Base-by-base conservation (phyloP, 495 filamentous ascomycete genomes). In the Aspergillus nanangensis region DNA sequence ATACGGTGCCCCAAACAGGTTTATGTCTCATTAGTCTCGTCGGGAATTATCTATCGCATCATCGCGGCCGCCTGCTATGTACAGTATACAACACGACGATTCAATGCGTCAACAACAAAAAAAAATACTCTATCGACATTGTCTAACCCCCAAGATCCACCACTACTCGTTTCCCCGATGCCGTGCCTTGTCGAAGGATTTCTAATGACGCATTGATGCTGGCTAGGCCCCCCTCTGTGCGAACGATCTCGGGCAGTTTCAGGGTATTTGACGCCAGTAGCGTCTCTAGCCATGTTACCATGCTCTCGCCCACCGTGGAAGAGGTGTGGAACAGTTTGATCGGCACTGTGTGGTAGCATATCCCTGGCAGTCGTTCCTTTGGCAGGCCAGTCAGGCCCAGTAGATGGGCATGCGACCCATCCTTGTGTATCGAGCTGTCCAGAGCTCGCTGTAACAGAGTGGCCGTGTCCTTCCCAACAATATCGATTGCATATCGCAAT, bases 261-360 rank as follows among this genome's bases (percentile, higher is more conserved):
- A 87, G 49, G 15, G 70, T 49, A 0, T 64, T 64, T 3, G 66
- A 54, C 18, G 70, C 64, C 34, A 86, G 50, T 36, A 87, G 56
- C 25, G 63, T 58, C 56, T 86, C 82, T 47, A 84, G 56, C 83
- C 82, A 87, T 14, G 52, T 50, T 4, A 79, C 75, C 55, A 83
- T 55, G 5, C 57, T 59, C 38, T 79, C 75, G 1, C 83, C 83
- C 0, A 86, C 69, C 3, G 63, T 60, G 0, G 76, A 70, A 3
- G 78, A 73, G 40, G 76, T 71, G 51, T 87, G 83, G 51, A 86
- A 87, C 19, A 84, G 47, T 58, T 86, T 87, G 41, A 87, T 84
- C 0, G 83, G 83, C 17, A 86, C 78, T 4, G 70, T 80, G 45
- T 87, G 82, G 38, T 74, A 69, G 17, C 56, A 56, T 14, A 83